Base-by-base conservation (phyloP, 2,329 filamentous ascomycete species). In the Diaporthe aspalathi region DNA sequence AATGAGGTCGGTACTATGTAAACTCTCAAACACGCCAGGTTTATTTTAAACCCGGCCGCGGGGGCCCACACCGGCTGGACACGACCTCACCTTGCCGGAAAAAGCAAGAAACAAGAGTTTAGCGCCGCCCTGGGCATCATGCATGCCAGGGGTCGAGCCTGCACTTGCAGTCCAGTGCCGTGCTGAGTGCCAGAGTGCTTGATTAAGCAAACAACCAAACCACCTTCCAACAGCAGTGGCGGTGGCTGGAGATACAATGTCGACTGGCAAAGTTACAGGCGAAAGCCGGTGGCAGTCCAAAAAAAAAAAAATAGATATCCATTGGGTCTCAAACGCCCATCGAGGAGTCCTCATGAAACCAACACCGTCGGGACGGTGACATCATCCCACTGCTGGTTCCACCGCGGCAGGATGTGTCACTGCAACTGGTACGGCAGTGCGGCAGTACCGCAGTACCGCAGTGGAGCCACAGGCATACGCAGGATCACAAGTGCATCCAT, bases 61-160 rank as follows among this genome's bases (percentile, higher is more conserved):
- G 27, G 54, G 57, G 27, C 60, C 27, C 45, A 38, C 20, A 4
- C 27, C 60, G 49, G 43, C 60, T 49, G 24, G 43, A 35, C 43
- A 49, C 60, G 43, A 35, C 60, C 20, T 47, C 29, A 45, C 60
- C 60, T 50, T 65, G 29, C 60, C 60, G 60, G 32, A 50, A 65
- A 38, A 38, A 38, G 60, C 11, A n/a, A 38, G 24, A 50, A 65
- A 60, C 38, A 63, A 38, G 60, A 65, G 60, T 50, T 65, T 65
- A 50, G 60, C 43, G 60, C 60, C 60, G 16, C 24, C 60, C 60
- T 65, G 45, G 60, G 45, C 60, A 22, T 63, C 60, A 65, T 65
- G 60, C 60, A 50, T 16, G 45, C 5, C 60, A 65, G 60, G 60
- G 60, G 45, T 65, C 38, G 5, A 16, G 49, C 35, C 5, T 12